phyloP scores from a whole-genome alignment of 768 basidiomycete species.

The Trametes elegans region DNA sequence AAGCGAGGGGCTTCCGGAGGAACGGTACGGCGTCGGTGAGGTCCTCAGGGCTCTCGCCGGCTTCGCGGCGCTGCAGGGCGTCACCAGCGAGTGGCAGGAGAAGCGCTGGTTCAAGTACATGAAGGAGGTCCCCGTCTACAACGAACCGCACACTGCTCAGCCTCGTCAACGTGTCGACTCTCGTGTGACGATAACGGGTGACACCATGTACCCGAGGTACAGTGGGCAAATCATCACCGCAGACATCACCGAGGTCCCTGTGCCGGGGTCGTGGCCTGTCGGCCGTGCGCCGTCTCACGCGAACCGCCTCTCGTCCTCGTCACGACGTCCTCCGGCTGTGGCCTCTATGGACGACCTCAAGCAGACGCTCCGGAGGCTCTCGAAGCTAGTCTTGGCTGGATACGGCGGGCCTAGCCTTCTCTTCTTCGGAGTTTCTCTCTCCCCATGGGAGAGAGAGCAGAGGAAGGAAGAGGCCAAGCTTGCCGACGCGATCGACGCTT shows the following conservation, averaged over 20 bases:
- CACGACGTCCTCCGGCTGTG: background rate
- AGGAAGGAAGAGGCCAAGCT: constrained; percentile 59
- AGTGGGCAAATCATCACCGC: constrained; percentile 75
- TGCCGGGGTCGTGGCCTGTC: constrained; percentile 3
- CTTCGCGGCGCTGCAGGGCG: constrained; percentile 79
- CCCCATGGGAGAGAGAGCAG: constrained; percentile 36
- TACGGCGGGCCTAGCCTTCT: constrained; percentile 81
- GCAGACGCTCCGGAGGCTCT: constrained; percentile 69
- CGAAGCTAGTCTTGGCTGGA: constrained; percentile 80
- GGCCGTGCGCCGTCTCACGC: background rate
- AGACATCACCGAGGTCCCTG: constrained; percentile 63
- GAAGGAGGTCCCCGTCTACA: constrained; percentile 63
- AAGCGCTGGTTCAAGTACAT: constrained; percentile 63
- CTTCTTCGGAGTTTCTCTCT: constrained; percentile 67
- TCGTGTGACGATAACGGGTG: constrained; percentile 70
- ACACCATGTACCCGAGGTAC: constrained; percentile 65
- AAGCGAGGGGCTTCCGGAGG: constrained; percentile 53
- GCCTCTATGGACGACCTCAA: constrained; percentile 53
- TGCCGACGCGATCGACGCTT: constrained; percentile 64
- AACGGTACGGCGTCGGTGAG: constrained; percentile 61
- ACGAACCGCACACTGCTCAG: constrained; percentile 24
- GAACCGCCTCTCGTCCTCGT: background rate
- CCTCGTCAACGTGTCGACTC: constrained; percentile 34
- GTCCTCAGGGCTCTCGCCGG: constrained; percentile 70
- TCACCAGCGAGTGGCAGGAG: constrained; percentile 81